phyloP scores from a whole-genome alignment of 352 stramenopile genomes.

The Phytophthora sansomeana region DNA sequence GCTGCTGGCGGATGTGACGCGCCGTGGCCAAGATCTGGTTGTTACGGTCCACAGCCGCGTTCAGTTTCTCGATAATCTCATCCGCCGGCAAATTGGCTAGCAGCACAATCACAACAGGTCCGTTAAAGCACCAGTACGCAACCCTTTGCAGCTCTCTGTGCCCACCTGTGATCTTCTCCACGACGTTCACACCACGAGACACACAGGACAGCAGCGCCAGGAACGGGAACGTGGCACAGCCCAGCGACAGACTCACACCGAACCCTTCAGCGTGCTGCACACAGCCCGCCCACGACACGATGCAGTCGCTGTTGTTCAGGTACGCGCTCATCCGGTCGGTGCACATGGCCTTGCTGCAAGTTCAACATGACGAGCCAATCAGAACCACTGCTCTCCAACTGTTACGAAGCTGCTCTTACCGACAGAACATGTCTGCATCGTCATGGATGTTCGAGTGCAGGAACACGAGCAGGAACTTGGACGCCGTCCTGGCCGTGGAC shows the following conservation, averaged over 20 bases:
- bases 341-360: conserved; percentile 64
- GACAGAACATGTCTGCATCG: conserved; percentile 76
- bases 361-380: conserved; percentile 18
- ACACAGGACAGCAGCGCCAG: conserved; percentile 83
- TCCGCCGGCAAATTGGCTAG: conserved; percentile 66
- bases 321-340: conserved; percentile 76
- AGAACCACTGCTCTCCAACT: conserved; percentile 19
- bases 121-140: not conserved
- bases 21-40: conserved; percentile 77
- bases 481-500: conserved; percentile 76
- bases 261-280: conserved; percentile 85
- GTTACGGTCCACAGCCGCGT: conserved; percentile 70
- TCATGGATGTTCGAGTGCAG: conserved; percentile 89
- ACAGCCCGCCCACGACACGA: conserved; percentile 85
- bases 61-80: conserved; percentile 70
- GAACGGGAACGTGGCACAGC: conserved; percentile 85
- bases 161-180: conserved; percentile 87
- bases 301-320: conserved; percentile 81
- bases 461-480: conserved; percentile 88
- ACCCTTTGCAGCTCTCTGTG: not conserved
- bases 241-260: conserved; percentile 81
- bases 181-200: conserved; percentile 78
- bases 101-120: conserved; percentile 5
- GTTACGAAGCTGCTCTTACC: conserved; percentile 40
- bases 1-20: conserved; percentile 75